These are phyloP conservation scores for Akanthomyces muscarius DNA, from an alignment of 2,329 filamentous ascomycete genomes.

Conservation along the genomic window DNA sequence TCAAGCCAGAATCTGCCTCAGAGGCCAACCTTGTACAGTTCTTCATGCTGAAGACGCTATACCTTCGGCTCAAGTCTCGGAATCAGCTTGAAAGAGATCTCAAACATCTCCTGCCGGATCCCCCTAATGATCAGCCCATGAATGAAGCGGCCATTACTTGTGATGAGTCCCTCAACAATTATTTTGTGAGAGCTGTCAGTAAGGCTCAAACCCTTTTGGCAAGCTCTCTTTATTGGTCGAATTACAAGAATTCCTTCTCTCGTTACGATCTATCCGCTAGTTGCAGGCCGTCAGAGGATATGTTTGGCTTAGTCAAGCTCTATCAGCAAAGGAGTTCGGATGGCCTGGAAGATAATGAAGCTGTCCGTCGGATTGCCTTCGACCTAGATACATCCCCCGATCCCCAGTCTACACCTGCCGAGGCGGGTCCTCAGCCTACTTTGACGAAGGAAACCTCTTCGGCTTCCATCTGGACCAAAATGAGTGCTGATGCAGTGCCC, in stretches of 20 bases:
- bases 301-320: not conserved
- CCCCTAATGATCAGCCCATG: too few relatives aligned
- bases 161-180: too few relatives aligned
- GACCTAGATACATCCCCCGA: too few relatives aligned
- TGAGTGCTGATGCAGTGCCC: not conserved
- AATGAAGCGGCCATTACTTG: too few relatives aligned
- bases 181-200: not conserved
- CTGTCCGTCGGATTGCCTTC: too few relatives aligned
- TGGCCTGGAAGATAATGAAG: not conserved
- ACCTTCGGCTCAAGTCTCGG: rapidly evolving
- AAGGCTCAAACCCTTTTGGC: not conserved
- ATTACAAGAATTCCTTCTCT: not conserved
- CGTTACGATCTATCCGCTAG: too few relatives aligned
- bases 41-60: not conserved
- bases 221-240: not conserved
- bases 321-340: not conserved
- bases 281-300: too few relatives aligned
- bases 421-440: too few relatives aligned
- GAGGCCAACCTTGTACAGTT: not conserved
- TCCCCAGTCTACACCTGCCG: too few relatives aligned
- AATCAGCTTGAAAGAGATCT: not conserved
- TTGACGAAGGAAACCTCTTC: not conserved
- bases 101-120: too few relatives aligned
- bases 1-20: not conserved
- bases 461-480: rapidly evolving